These are phyloP conservation scores for Acanthamoeba triangularis DNA, from an alignment of 208 protist genomes.

Conservation along the genomic window DNA sequence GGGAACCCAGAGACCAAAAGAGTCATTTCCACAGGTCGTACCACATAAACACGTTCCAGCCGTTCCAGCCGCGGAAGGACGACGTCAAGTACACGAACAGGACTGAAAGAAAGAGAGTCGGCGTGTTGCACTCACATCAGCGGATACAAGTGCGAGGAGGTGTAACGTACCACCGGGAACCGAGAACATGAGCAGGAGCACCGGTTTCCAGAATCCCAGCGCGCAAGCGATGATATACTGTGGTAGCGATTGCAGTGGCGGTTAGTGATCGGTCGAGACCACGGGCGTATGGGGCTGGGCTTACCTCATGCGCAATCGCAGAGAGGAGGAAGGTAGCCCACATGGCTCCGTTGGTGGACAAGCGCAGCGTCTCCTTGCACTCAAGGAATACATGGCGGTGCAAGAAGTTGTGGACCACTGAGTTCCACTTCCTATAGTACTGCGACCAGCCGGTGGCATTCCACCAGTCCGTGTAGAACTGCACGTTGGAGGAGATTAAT, in stretches of 20 bases:
- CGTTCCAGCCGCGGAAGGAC: constrained; percentile 9
- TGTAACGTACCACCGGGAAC: constrained; percentile 23
- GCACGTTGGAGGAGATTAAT: not conserved
- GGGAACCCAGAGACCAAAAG: not conserved
- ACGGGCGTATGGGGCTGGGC: not conserved
- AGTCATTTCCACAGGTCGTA: not conserved
- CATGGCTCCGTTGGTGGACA: constrained; percentile 49
- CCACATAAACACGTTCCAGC: constrained; percentile 77
- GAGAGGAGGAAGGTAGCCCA: constrained; percentile 72
- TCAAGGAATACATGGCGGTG: constrained; percentile 47
- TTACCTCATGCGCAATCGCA: constrained; percentile 60
- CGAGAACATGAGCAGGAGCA: constrained; percentile 64
- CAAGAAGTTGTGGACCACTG: constrained; percentile 64
- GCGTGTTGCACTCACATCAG: no score
- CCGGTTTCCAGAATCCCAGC: constrained; percentile 46
- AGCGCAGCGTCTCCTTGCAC: constrained; percentile 21
- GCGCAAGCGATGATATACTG: constrained; percentile 69
- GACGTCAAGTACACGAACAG: constrained; percentile 60
- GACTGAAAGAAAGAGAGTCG: constrained; percentile 5
- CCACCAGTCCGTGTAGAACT: constrained; percentile 75
- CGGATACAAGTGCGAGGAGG: not conserved
- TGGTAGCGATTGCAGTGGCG: not conserved
- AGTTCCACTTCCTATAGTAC: constrained; percentile 77
- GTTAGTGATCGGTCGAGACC: not conserved
- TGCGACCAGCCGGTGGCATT: constrained; percentile 48